Evolutionary conservation across 371 early-diverging fungal genomes (phyloP), one percentile per base, ranked within the genome.

Genomic region (Umbelopsis sp.): DNA sequence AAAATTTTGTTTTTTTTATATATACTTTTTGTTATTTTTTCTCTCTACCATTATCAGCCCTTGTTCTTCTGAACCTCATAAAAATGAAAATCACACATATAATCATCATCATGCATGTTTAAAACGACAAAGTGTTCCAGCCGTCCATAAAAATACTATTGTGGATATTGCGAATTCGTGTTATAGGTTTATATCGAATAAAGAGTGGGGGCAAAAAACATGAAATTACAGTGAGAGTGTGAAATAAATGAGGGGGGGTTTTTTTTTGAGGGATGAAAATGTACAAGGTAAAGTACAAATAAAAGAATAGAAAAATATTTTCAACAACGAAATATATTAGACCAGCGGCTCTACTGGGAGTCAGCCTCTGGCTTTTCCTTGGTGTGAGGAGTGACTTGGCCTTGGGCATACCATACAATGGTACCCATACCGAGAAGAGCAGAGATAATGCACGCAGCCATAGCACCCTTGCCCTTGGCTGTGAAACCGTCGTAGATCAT

Each of bases 391-490:
- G 35, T 11, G 7, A 57, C 3, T 35, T 57, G 57, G 32, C 57
- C 57, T 35, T 57, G 29, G 20, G 91, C 82, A 57, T 89, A 93
- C 92, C 91, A 94, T 44, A 91, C 66, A 41, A 93, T 91, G 11
- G 89, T 80, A 9, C 71, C 80, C 50, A 93, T 83, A 63, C 94
- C 94, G 63, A 92, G 63, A 3, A 94, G 50, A 50, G 93, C 93
- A 25, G 88, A 73, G 24, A 93, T 63, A 51, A 91, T 81, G 70
- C 89, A 89, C 3, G 82, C 89, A 12, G 86, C 88, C 74, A 93
- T 76, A 0, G 92, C 91, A 37, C 86, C 87, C 69, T 85, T 88
- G 5, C 91, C 93, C 76, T 85, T 88, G 24, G 76, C 63, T 11
- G 89, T 87, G 74, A 91, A 89, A 7, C 80, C 85, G 29, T 80